These are phyloP conservation scores for Backusella macrospora DNA, from an alignment of 192 early-diverging fungal genomes.

Conservation along the genomic window DNA sequence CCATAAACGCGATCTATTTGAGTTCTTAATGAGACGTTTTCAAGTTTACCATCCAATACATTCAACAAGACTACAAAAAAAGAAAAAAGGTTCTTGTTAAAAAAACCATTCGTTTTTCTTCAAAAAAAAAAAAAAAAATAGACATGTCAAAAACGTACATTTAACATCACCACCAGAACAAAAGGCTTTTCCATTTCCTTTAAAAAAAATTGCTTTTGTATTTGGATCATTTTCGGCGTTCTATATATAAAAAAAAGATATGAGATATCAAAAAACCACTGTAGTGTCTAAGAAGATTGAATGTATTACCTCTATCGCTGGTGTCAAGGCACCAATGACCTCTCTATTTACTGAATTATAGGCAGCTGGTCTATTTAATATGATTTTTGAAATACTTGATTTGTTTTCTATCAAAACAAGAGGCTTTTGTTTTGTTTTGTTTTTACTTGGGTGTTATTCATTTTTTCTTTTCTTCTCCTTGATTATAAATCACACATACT, in stretches of 20 bases:
- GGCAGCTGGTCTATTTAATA: slow-evolving; percentile 7
- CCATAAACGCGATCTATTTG: slow-evolving; percentile 70
- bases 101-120: no score
- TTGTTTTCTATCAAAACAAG: not conserved
- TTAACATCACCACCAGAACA: slow-evolving; percentile 92
- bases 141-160: slow-evolving; percentile 23
- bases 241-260: not conserved
- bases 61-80: slow-evolving; percentile 53
- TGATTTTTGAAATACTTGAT: not conserved
- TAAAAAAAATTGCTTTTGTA: slow-evolving; percentile 85
- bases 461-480: not conserved
- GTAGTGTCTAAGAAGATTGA: no score
- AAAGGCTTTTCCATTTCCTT: slow-evolving; percentile 72
- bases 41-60: not conserved
- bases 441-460: not conserved
- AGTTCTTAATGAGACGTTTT: not conserved
- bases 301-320: not conserved
- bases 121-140: not conserved
- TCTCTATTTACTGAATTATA: slow-evolving; percentile 3
- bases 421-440: not conserved
- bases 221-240: slow-evolving; percentile 8
- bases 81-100: no score
- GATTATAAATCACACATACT: not conserved
- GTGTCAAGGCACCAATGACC: not conserved
- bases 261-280: no score